Conservation (phyloP, 345 rosid genomes). For the Populus deltoides region DNA sequence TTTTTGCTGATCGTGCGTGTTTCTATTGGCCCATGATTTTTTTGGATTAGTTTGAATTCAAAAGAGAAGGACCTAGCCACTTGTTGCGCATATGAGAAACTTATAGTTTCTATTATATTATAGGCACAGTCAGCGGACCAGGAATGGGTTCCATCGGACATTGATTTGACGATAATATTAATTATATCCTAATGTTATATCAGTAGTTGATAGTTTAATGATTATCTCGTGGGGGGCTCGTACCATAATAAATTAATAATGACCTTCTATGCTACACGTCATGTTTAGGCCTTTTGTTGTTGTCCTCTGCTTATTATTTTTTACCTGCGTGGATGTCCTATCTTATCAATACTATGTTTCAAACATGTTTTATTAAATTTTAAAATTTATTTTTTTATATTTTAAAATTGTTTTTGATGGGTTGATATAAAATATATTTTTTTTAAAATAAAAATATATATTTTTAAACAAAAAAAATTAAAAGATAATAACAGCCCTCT, state of each 20-base stretch:
- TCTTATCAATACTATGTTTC: not conserved
- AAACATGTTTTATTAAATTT: no score
- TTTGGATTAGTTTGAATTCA: not conserved
- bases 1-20: constrained; percentile 5
- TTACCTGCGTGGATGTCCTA: not conserved
- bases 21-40: not conserved
- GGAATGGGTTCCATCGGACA: not conserved
- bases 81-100: not conserved
- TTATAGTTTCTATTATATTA: not conserved
- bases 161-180: not conserved
- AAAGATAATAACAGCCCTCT: no score
- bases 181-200: not conserved
- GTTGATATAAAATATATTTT: no score
- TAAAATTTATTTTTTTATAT: no score
- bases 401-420: no score
- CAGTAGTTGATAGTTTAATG: not conserved
- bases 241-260: not conserved
- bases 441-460: no score
- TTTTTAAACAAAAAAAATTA: no score
- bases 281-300: not conserved
- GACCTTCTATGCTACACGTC: not conserved
- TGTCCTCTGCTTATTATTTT: not conserved
- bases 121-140: no score
- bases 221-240: no score
- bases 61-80: constrained; percentile 4